These are phyloP conservation scores for Pharus latifolius DNA, from an alignment of 176 grass and related monocot genomes.

Conservation along the genomic window DNA sequence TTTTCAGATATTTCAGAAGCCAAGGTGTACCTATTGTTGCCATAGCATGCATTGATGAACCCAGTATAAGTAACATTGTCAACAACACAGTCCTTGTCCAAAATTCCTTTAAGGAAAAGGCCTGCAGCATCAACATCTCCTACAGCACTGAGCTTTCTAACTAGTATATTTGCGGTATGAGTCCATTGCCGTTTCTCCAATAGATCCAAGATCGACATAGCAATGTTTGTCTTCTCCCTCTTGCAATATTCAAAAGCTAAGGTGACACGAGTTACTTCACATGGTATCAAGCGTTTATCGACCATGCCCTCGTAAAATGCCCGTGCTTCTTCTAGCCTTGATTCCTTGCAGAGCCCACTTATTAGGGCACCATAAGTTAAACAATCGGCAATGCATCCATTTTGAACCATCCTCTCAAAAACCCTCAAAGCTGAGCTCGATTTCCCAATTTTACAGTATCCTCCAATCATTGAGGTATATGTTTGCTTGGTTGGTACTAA, in stretches of 20 bases:
- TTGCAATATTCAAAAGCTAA: constrained; percentile 75
- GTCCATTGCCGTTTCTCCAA: constrained; percentile 50
- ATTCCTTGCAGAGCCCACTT: constrained; percentile 86
- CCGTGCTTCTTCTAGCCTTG: constrained; percentile 71
- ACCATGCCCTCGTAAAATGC: constrained; percentile 80
- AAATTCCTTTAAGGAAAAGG: constrained; percentile 58
- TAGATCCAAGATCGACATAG: constrained; percentile 50
- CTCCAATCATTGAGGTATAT: constrained; percentile 85
- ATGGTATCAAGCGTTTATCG: constrained; percentile 80
- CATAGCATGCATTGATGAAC: constrained; percentile 64
- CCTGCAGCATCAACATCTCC: constrained; percentile 56
- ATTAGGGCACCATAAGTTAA: constrained; percentile 75
- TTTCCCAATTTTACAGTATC: constrained; percentile 72
- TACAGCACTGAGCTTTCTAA: constrained; percentile 57
- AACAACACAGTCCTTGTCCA: constrained; percentile 46
- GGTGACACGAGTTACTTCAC: constrained; percentile 65
- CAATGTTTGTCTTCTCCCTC: constrained; percentile 34
- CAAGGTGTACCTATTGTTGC: constrained; percentile 46
- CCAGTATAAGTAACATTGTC: constrained; percentile 49
- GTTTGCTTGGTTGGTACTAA: constrained; percentile 73
- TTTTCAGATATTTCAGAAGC: constrained; percentile 76
- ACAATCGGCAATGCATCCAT: constrained; percentile 62
- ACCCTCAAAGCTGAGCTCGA: constrained; percentile 58
- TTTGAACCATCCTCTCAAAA: constrained; percentile 69
- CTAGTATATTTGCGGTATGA: constrained; percentile 43